Conservation (phyloP, 1,284 basidiomycete species). For the Baeospora myosura region DNA sequence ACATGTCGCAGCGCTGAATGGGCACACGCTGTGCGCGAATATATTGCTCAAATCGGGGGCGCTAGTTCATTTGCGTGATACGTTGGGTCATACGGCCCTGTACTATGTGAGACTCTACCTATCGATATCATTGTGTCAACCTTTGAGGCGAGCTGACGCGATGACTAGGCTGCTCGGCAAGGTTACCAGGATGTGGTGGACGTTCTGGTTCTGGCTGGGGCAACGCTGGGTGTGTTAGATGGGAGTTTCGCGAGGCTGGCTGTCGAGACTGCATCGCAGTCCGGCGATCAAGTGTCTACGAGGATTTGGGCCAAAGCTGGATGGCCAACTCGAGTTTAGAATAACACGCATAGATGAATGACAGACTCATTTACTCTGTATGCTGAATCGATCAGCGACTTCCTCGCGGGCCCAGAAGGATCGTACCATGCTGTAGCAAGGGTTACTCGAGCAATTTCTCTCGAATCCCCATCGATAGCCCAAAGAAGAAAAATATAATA, state of each 20-base stretch:
- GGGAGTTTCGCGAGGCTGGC: constrained; percentile 49
- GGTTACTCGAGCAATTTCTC: no score
- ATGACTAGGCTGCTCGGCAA: constrained; percentile 60
- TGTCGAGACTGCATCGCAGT: constrained; percentile 36
- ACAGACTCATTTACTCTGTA: no score
- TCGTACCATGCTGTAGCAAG: no score
- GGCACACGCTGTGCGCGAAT: constrained; percentile 46
- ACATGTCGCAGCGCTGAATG: constrained; percentile 75
- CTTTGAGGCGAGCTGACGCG: constrained; percentile 5
- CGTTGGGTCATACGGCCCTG: constrained; percentile 73
- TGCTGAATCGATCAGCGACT: no score
- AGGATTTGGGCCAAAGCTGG: constrained; percentile 48
- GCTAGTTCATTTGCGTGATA: constrained; percentile 78
- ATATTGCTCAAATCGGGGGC: constrained; percentile 72
- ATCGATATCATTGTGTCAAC: not conserved
- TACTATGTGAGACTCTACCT: constrained; percentile 55
- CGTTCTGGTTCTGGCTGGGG: constrained; percentile 67
- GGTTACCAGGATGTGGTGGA: constrained; percentile 57
- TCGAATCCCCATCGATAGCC: no score
- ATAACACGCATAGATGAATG: no score
- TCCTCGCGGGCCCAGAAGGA: no score
- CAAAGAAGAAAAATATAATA: no score
- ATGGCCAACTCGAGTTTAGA: constrained; percentile 4
- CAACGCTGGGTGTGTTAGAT: constrained; percentile 64
- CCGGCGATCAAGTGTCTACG: constrained; percentile 36